A percentile compares a stretch with the other conserved stretches of the same genome.
Conservation (phyloP, 2,329 filamentous ascomycete species). For the Sarocladium strictum region DNA sequence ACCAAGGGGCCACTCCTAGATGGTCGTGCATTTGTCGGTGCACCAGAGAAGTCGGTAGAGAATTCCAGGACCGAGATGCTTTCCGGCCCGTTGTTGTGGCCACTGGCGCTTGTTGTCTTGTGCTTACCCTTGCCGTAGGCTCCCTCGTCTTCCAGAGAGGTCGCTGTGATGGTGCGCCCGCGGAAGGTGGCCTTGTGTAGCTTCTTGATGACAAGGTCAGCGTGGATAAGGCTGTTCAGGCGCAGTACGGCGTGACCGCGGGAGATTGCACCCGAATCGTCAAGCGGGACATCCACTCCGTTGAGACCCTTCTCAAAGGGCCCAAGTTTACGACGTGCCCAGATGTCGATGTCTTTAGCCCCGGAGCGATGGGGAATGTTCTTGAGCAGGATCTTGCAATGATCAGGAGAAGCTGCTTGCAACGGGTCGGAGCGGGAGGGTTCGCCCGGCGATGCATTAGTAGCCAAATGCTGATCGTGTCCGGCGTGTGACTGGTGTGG, state of each 20-base stretch:
- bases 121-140: not conserved
- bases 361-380: constrained; percentile 19
- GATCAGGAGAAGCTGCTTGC: not conserved
- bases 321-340: constrained; percentile 22
- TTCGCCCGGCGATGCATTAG: not conserved
- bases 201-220: constrained; percentile 18
- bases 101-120: not conserved
- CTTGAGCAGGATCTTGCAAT: constrained; percentile 19
- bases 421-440: not conserved
- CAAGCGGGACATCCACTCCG: constrained; percentile 2
- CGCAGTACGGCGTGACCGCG: constrained; percentile 21
- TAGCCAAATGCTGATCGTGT: not conserved
- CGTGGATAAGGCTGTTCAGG: constrained; percentile 17
- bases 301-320: constrained; percentile 11
- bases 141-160: constrained; percentile 16
- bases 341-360: constrained; percentile 19
- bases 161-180: constrained; percentile 18
- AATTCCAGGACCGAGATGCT: not conserved
- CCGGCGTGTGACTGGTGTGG: not conserved
- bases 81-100: not conserved
- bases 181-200: constrained; percentile 22
- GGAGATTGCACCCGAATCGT: constrained; percentile 16
- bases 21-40: too few relatives aligned
- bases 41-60: too few relatives aligned
- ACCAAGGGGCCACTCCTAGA: not conserved